phyloP scores from a whole-genome alignment of 139 green algal species.

The Chlorella ohadii region DNA sequence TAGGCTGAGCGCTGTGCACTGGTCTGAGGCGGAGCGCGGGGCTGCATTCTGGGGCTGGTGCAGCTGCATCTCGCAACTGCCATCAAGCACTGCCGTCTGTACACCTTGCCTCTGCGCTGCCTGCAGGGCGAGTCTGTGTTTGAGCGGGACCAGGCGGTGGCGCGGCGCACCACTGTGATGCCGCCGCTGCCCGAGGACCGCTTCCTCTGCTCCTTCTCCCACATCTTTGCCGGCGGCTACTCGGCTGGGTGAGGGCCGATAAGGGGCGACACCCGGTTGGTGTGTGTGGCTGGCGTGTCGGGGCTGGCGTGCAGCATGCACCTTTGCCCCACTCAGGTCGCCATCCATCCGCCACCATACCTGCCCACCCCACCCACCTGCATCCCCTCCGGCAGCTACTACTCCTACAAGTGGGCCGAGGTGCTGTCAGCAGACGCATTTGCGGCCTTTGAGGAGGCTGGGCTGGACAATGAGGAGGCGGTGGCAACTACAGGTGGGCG shows the following conservation, averaged over 20 bases:
- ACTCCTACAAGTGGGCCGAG: conserved; percentile 90
- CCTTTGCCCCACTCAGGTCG: too few species aligned
- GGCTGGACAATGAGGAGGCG: conserved; percentile 83
- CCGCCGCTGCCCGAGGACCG: conserved; percentile 88
- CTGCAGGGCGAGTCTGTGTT: conserved; percentile 71
- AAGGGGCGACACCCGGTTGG: too few species aligned
- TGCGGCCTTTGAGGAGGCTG: conserved; percentile 94
- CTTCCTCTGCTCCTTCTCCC: conserved; percentile 95
- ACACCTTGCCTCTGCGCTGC: not conserved
- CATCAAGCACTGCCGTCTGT: not conserved
- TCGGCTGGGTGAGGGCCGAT: conserved; percentile 61
- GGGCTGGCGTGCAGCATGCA: too few species aligned
- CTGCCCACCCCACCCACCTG: too few species aligned
- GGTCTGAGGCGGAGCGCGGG: too few species aligned
- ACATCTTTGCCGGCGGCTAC: conserved; percentile 98
- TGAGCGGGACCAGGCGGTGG: conserved; percentile 77
- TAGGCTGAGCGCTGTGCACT: too few species aligned
- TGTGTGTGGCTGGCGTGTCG: too few species aligned
- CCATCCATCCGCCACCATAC: too few species aligned
- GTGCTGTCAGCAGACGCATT: conserved; percentile 96
- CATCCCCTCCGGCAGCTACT: conserved; percentile 28
- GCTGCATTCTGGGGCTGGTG: too few species aligned
- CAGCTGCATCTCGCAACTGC: not conserved
- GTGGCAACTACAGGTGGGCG: conserved; percentile 53
- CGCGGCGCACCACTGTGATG: conserved; percentile 74